A percentile compares a stretch with the other conserved stretches of the same genome.
Conservation (phyloP, 257 asterid genomes). For the Pogostemon cablin region DNA sequence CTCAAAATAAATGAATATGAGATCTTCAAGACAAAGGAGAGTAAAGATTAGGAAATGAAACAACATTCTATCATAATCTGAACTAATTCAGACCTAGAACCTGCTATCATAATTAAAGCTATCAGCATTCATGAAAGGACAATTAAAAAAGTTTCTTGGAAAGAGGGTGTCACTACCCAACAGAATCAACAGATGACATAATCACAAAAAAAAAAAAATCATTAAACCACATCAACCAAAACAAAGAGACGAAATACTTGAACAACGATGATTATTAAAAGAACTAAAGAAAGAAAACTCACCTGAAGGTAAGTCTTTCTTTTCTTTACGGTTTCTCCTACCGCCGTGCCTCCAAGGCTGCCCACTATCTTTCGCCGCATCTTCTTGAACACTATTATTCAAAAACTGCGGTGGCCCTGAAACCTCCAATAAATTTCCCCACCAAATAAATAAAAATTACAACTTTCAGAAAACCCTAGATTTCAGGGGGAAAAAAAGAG, state of each 20-base stretch:
- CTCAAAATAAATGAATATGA: not conserved
- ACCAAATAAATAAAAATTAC: not conserved
- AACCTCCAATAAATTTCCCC: conserved; percentile 49
- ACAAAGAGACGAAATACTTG: not conserved
- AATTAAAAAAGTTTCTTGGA: not conserved
- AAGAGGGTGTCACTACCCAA: not conserved
- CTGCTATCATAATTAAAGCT: not conserved
- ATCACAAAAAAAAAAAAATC: not conserved
- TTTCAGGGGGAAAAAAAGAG: not conserved
- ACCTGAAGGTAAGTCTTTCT: conserved; percentile 82
- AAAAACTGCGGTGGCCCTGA: conserved; percentile 91
- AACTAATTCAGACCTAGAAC: not conserved
- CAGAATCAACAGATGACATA: conserved; percentile 3
- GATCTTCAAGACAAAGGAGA: not conserved
- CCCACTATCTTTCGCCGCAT: conserved; percentile 49
- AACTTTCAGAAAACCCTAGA: conserved; percentile 32
- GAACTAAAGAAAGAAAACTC: not conserved
- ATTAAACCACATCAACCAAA: not conserved
- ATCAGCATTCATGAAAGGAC: conserved; percentile 1
- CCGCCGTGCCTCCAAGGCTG: conserved; percentile 66
- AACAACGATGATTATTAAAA: not conserved
- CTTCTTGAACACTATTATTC: conserved; percentile 67
- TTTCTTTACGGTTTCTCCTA: conserved; percentile 60
- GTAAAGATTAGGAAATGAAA: not conserved
- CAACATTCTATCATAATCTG: conserved; percentile 1